Percentiles rank a stretch among this genome's conserved stretches.
These are phyloP conservation scores for Rubia peregrina DNA, from an alignment of 305 asterid genomes.

Conservation along the genomic window DNA sequence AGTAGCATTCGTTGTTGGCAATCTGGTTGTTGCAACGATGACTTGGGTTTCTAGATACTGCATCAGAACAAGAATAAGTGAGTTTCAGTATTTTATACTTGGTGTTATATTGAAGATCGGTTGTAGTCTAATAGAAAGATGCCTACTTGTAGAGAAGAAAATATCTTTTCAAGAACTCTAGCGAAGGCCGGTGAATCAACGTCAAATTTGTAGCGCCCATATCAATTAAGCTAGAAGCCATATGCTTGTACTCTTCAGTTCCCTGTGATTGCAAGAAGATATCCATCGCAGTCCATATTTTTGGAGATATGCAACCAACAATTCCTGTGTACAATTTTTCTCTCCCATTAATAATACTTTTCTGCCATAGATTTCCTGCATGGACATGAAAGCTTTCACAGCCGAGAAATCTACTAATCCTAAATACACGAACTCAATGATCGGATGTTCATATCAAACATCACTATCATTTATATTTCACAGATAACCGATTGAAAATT, in stretches of 20 bases:
- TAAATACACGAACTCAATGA: constrained; percentile 17
- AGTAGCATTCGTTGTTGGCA: constrained; percentile 59
- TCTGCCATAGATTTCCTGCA: constrained; percentile 91
- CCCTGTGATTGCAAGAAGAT: constrained; percentile 65
- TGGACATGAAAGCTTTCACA: constrained; percentile 94
- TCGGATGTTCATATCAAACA: not conserved
- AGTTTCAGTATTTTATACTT: not conserved
- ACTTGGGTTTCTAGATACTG: constrained; percentile 92
- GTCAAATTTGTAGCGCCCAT: constrained; percentile 86
- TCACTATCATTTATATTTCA: not conserved
- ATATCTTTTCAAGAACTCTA: constrained; percentile 71
- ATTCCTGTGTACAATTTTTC: constrained; percentile 51
- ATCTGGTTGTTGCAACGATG: constrained; percentile 64
- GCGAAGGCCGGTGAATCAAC: constrained; percentile 77
- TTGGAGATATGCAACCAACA: constrained; percentile 93
- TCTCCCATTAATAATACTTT: constrained; percentile 13
- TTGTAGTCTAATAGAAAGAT: not conserved
- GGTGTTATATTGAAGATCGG: not conserved
- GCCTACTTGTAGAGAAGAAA: constrained; percentile 78
- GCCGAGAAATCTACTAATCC: constrained; percentile 97
- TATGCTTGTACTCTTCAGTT: constrained; percentile 68
- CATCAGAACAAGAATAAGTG: constrained; percentile 9
- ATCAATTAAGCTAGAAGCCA: constrained; percentile 91
- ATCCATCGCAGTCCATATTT: constrained; percentile 97
- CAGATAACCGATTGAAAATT: constrained; percentile 9